Evolutionary conservation across 345 rosid genomes (phyloP), one percentile per base, ranked within the genome.

Genomic region (Sonneratia caseolaris): DNA sequence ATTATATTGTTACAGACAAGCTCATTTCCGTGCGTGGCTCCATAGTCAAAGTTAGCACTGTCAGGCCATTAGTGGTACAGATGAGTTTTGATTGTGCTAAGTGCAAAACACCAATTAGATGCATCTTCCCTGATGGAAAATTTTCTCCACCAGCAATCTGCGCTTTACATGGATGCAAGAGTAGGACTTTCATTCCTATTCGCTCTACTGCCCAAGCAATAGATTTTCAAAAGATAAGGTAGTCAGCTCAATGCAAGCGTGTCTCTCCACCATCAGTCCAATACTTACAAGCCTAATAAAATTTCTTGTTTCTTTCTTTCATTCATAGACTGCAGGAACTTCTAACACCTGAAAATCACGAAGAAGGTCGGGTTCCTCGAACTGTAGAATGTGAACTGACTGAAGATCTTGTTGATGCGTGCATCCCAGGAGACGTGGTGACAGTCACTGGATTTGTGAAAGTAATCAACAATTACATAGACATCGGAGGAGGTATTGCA

Each of bases 391-490:
- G 99, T 76, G 99, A 95, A 76, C 82, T 95, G 77, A 87, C 83
- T 61, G 96, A 90, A 83, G 97, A 95, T 82, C 93, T 92, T 72
- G 96, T 90, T 74, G 97, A 87, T 77, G 76, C 82, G 3, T 95
- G 97, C 80, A 92, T 91, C 77, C 98, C 99, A 75, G 99, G 99
- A 73, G 99, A 94, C 82, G 99, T 94, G 72, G 96, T 92, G 75
- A 95, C 97, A 69, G 96, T 95, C 74, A 87, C 92, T 78, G 99
- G 97, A 74, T 89, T 92, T 78, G 86, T 95, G 78, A 89, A 86
- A 80, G 96, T 88, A 61, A 89, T 90, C 51, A 91, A 90, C 77
- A 88, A 87, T 76, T 92, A 88, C 84, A 86, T 86, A 91, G 97
- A 95, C 74, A 89, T 92, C 72, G 99, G 97, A 56, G 99, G 99